Evolutionary conservation across 768 basidiomycete genomes (phyloP).

Genomic region (Scleroderma citrinum): DNA sequence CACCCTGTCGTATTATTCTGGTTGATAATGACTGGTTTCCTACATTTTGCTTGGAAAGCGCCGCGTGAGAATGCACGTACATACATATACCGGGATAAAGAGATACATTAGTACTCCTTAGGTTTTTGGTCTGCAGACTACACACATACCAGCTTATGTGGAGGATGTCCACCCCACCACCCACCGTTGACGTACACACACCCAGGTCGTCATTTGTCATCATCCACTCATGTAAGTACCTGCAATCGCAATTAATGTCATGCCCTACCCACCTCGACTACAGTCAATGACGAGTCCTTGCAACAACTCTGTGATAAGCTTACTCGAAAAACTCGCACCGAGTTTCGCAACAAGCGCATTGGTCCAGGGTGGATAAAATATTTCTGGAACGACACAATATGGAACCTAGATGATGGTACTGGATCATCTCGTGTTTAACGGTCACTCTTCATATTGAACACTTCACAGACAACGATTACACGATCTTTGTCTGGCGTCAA

Average conservation of each 20-base stretch:
- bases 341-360: conserved; percentile 55
- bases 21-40: no score
- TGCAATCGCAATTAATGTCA: neutral
- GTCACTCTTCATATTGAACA: neutral
- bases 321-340: conserved; percentile 55
- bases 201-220: conserved; percentile 70
- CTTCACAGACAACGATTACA: conserved; percentile 72
- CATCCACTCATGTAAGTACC: conserved; percentile 62
- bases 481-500: conserved; percentile 77
- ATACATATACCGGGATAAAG: no score
- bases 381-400: conserved; percentile 68
- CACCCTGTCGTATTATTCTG: no score
- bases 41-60: no score
- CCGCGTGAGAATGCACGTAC: no score
- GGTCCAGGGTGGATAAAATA: conserved; percentile 85
- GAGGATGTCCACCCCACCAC: conserved; percentile 33
- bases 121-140: no score
- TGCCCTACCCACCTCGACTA: conserved; percentile 6
- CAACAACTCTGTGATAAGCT: conserved; percentile 64
- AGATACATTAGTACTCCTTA: no score
- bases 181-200: conserved; percentile 64
- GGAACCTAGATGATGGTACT: conserved; percentile 88
- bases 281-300: conserved; percentile 68
- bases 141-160: no score
- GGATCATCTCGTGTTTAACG: conserved; percentile 1